Base-by-base conservation (phyloP, 1,284 basidiomycete species). In the Schizophyllum amplum region DNA sequence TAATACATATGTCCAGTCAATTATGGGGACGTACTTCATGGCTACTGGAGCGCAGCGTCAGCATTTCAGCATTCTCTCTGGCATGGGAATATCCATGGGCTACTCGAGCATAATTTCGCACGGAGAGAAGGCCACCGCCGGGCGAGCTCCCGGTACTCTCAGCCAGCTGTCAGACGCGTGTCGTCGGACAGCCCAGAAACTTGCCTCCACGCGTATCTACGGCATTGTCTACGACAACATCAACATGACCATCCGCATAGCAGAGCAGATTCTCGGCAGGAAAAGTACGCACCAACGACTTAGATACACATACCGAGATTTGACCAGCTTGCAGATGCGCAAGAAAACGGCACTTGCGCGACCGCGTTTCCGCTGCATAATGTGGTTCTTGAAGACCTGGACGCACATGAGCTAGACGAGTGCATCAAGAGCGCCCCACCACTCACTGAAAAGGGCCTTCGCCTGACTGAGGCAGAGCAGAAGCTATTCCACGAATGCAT, bases 301-400 rank as follows among this genome's bases (percentile, higher is more conserved):
- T 24, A 4, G 20, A 4, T 9, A 21, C 9, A 24, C 11, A 5
- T 47, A 23, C 24, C 4, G n/a, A n/a, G n/a, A n/a, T 25, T 3
- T 20, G 49, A n/a, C 26, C 17, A 2, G 4, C 24, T 21, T 1
- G 5, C 23, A 59, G 58, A 50, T 33, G 22, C 58, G 5, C 57
- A 61, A 24, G 65, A 69, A 48, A 68, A 68, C 42, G 67, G 66
- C 0, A 68, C 67, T 0, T 66, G 66, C 26, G 65, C 63, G 1
- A 67, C 67, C 0, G n/a, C 62, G 0, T 58, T 62, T 15, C 52
- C 58, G 0, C 58, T 68, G 0, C 62, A 52, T 27, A 59, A 64
- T 1, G 61, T 64, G 0, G 13, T n/a, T 1, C 17, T 33, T 0
- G 61, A 64, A 1, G 58, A 64, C 52, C 57, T 69, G 52, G 17